Evolutionary conservation across 2,329 filamentous ascomycete genomes (phyloP), one percentile per base, ranked within the genome.

Genomic region (Dothideomycetidae sp.): DNA sequence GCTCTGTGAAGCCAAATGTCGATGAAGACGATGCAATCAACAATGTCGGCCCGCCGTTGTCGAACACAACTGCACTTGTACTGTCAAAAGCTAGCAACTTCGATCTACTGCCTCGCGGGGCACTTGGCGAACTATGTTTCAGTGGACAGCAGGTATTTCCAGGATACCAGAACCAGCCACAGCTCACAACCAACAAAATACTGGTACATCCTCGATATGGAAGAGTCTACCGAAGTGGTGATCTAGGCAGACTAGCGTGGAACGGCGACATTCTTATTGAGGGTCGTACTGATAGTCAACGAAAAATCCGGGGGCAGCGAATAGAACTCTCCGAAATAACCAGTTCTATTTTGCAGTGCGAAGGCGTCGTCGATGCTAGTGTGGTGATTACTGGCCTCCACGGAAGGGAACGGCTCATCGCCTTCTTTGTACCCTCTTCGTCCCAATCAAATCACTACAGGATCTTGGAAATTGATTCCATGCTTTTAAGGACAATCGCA

Each of bases 101-200:
- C 3, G 55, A 68, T 0, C 50, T 73, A 1, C 60, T 85, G 0
- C 82, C 82, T 0, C 54, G 71, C 5, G 83, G 84, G 3, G 79
- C 73, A 44, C 63, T 83, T 11, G 86, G 86, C 9, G 85, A 93
- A 53, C 66, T 93, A 5, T 92, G 81, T 50, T 90, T 93, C 53
- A 84, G 83, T 10, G 86, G 85, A 9, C 73, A 81, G 33, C 85
- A 93, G 57, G 73, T 93, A 4, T 72, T 67, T 29, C 65, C 69
- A 28, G 83, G 82, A 1, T 93, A 88, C 50, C 64, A 90, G 17
- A 73, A 78, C 40, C 64, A 70, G 54, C 67, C 72, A 0, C 64
- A 69, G 3, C 57, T 81, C 29, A 83, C 78, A 1, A 55, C 62
- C 0, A 58, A 66, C 10, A 83, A 77, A 47, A 82, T 93, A 42